Percentiles rank a stretch among this genome's conserved stretches.
phyloP scores from a whole-genome alignment of 2,329 filamentous ascomycete species.

The Calycina herbarum region DNA sequence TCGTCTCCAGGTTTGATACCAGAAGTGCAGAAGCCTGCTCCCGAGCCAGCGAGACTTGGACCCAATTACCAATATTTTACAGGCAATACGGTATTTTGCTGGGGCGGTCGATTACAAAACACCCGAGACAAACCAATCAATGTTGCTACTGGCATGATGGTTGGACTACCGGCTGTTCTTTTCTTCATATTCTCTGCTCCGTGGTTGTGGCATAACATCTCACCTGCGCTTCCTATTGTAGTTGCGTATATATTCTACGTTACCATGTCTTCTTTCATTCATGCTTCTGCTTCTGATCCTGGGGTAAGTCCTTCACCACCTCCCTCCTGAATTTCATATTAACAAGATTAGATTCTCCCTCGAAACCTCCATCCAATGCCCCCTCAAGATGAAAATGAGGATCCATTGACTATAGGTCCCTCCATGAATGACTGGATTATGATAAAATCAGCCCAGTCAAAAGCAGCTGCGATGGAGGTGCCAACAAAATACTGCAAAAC shows the following conservation, averaged over 20 bases:
- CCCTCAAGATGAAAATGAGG: conserved; percentile 70
- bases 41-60: conserved; percentile 47
- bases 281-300: conserved; percentile 89
- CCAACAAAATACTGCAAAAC: conserved; percentile 98
- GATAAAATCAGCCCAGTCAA: conserved; percentile 74
- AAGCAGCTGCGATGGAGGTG: conserved; percentile 90
- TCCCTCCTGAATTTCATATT: conserved; percentile 20
- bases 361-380: conserved; percentile 90
- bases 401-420: conserved; percentile 78
- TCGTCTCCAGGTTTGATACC: conserved; percentile 68
- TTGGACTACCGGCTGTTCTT: conserved; percentile 75
- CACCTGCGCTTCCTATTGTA: conserved; percentile 82
- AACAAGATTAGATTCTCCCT: conserved; percentile 73
- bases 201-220: conserved; percentile 83
- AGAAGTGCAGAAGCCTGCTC: conserved; percentile 40
- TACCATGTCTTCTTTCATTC: conserved; percentile 88
- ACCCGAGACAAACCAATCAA: conserved; percentile 86
- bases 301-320: conserved; percentile 64
- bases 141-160: conserved; percentile 76
- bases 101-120: conserved; percentile 85
- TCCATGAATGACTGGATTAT: conserved; percentile 92
- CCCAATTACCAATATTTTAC: conserved; percentile 91
- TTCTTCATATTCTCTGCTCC: conserved; percentile 82
- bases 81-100: conserved; percentile 88
- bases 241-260: conserved; percentile 93